Evolutionary conservation across 805 yeast species (phyloP).

Genomic region (Cyberlindnera lachancei): DNA sequence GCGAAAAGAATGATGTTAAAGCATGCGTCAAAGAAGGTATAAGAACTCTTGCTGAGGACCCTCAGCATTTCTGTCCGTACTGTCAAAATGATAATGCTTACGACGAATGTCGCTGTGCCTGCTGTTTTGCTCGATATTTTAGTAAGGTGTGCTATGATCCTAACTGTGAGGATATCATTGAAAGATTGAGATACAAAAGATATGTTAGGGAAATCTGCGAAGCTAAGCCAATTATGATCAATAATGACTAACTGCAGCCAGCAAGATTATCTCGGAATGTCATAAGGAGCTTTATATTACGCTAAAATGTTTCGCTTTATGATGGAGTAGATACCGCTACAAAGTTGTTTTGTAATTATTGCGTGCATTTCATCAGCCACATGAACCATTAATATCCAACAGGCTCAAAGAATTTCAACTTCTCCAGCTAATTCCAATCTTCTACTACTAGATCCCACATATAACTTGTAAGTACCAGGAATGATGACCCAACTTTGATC

Average conservation of each 20-base stretch:
- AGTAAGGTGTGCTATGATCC: conserved; percentile 23
- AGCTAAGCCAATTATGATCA: conserved; percentile 13
- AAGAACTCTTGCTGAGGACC: conserved; percentile 13
- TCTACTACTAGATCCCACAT: conserved; percentile 42
- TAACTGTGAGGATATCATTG: conserved; percentile 15
- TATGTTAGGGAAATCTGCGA: conserved; percentile 21
- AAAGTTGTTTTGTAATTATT: background rate
- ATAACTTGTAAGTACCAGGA: conserved; percentile 46
- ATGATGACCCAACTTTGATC: conserved; percentile 53
- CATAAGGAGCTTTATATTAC: too few relatives aligned
- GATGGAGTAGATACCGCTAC: background rate
- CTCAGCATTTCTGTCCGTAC: conserved; percentile 21
- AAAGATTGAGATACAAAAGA: conserved; percentile 20
- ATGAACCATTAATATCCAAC: too few relatives aligned
- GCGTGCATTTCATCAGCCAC: too few relatives aligned
- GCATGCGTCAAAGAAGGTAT: conserved; percentile 20
- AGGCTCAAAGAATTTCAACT: conserved; percentile 20
- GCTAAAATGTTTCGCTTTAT: too few relatives aligned
- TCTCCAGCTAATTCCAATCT: conserved; percentile 38
- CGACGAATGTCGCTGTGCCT: conserved; percentile 24
- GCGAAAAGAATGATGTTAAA: conserved; percentile 17
- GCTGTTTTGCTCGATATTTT: conserved; percentile 21
- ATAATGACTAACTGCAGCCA: too few relatives aligned
- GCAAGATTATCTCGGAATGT: too few relatives aligned
- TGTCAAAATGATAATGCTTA: conserved; percentile 21